Percentiles rank a stretch among this genome's conserved stretches.
These are phyloP conservation scores for Boletus subparvulus DNA, from an alignment of 768 basidiomycete genomes.

Conservation along the genomic window DNA sequence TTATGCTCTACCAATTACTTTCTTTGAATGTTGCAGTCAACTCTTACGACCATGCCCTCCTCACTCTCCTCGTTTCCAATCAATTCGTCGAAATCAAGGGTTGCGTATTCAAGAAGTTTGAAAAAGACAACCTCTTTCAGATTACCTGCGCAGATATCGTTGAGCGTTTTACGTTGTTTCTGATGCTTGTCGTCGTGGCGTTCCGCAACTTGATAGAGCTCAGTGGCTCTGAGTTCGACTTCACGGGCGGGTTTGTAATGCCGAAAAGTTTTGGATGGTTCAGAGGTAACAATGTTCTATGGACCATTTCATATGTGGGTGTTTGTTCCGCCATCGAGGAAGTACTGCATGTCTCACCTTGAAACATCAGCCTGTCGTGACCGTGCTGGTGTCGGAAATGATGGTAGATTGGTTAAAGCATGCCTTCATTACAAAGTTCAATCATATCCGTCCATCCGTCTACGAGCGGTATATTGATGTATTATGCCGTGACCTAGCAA, in stretches of 20 bases:
- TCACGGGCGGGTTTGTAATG: slow-evolving; percentile 64
- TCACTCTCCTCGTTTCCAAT: slow-evolving; percentile 93
- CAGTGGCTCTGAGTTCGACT: slow-evolving; percentile 84
- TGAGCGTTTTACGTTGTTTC: slow-evolving; percentile 86
- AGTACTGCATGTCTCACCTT: not conserved
- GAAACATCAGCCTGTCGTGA: slow-evolving; percentile 73
- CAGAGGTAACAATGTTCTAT: slow-evolving; percentile 71
- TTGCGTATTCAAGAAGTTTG: slow-evolving; percentile 98
- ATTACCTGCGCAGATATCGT: slow-evolving; percentile 99
- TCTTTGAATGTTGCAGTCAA: slow-evolving; percentile 97
- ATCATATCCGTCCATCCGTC: slow-evolving; percentile 92
- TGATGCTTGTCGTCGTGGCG: slow-evolving; percentile 91
- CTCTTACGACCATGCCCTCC: slow-evolving; percentile 92
- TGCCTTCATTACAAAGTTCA: slow-evolving; percentile 99
- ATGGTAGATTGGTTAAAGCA: slow-evolving; percentile 99
- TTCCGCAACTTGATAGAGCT: slow-evolving; percentile 95
- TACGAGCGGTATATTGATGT: slow-evolving; percentile 96
- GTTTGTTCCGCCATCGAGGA: not conserved
- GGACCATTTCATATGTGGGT: slow-evolving; percentile 88
- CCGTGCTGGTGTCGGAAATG: slow-evolving; percentile 90
- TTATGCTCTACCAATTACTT: slow-evolving; percentile 94
- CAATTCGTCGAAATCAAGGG: slow-evolving; percentile 99
- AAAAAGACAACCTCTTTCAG: slow-evolving; percentile 98
- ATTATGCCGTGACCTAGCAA: slow-evolving; percentile 88
- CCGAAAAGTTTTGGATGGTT: slow-evolving; percentile 87